Conservation (phyloP, 257 asterid genomes). For the Nicotiana sylvestris region DNA sequence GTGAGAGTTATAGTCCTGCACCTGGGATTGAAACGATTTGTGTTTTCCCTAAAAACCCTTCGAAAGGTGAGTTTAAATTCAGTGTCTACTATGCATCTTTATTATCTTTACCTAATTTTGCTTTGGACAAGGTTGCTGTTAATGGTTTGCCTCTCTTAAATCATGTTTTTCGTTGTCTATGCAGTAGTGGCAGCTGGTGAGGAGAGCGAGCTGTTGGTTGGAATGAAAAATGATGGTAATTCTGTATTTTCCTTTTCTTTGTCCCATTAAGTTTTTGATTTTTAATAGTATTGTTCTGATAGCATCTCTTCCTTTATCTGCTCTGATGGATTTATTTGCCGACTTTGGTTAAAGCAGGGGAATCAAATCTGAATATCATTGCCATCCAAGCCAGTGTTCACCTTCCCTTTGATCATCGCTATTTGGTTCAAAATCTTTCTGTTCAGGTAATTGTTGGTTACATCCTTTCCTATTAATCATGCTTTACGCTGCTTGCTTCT, state of each 20-base stretch:
- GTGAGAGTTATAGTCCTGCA: slow-evolving; percentile 72
- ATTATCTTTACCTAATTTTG: background rate
- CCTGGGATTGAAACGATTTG: slow-evolving; percentile 79
- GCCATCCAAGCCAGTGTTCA: slow-evolving; percentile 88
- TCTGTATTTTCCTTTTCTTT: slow-evolving; percentile 11
- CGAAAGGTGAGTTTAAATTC: slow-evolving; percentile 45
- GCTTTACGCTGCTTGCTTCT: background rate
- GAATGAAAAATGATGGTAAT: slow-evolving; percentile 88
- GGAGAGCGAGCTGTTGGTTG: slow-evolving; percentile 88
- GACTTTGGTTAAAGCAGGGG: slow-evolving; percentile 47
- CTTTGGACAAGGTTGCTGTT: background rate
- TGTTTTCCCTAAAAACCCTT: slow-evolving; percentile 88
- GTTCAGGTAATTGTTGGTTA: slow-evolving; percentile 53
- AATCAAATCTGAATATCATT: slow-evolving; percentile 54
- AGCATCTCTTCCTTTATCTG: background rate
- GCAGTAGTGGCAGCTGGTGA: slow-evolving; percentile 79
- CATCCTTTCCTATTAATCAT: background rate
- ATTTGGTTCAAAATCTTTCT: slow-evolving; percentile 85
- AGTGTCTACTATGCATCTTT: background rate
- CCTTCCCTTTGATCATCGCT: slow-evolving; percentile 71
- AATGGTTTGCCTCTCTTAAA: slow-evolving; percentile 5
- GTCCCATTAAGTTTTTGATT: background rate
- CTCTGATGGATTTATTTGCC: slow-evolving; percentile 10
- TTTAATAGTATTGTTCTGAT: background rate
- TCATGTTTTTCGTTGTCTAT: slow-evolving; percentile 21